A percentile compares a stretch with the other conserved stretches of the same genome.
phyloP scores from a whole-genome alignment of 2,329 filamentous ascomycete species.

The Pseudopithomyces chartarum region DNA sequence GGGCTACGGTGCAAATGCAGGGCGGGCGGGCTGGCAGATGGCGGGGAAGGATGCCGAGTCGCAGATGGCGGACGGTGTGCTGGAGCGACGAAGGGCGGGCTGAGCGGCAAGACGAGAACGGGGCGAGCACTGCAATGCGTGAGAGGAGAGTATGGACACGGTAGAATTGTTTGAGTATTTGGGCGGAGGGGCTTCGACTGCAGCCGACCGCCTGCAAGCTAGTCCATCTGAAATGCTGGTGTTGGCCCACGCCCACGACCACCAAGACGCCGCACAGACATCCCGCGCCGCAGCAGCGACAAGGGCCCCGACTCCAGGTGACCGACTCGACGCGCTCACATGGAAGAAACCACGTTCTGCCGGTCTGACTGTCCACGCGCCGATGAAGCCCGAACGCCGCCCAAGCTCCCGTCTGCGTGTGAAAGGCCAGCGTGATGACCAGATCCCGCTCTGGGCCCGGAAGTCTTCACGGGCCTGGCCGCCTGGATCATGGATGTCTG shows the following conservation, averaged over 20 bases:
- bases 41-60: conserved; percentile 9
- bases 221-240: conserved; percentile 8
- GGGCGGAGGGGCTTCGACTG: not conserved
- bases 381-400: not conserved
- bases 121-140: not conserved
- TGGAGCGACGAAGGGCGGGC: not conserved
- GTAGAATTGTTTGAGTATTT: not conserved
- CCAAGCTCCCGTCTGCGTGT: not conserved
- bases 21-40: conserved; percentile 1
- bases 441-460: not conserved
- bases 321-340: conserved; percentile 2
- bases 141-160: not conserved
- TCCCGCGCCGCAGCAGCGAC: not conserved
- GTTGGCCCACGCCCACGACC: not conserved
- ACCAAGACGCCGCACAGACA: conserved; percentile 5
- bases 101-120: not conserved
- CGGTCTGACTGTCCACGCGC: not conserved
- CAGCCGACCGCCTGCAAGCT: not conserved
- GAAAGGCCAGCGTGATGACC: not conserved
- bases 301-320: not conserved
- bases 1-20: conserved; percentile 8
- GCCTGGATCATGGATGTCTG: too few relatives aligned
- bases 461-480: conserved; percentile 1
- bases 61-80: not conserved
- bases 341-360: not conserved